These are phyloP conservation scores for Cyberlindnera veronae DNA, from an alignment of 805 yeast genomes.

Conservation along the genomic window DNA sequence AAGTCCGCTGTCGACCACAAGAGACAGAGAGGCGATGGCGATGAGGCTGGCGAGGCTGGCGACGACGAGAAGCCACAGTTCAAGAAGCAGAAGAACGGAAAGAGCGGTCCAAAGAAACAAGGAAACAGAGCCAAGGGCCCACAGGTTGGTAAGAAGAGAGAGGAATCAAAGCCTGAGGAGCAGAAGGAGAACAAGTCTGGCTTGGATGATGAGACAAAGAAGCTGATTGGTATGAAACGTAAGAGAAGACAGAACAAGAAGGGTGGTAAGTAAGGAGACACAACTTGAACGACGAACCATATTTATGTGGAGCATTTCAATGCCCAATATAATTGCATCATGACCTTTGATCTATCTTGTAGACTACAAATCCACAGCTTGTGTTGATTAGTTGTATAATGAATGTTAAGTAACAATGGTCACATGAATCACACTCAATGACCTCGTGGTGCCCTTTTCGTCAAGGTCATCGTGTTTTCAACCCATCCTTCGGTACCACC, in stretches of 20 bases:
- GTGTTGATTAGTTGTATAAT: too few relatives aligned
- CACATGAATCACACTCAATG: constrained; percentile 42
- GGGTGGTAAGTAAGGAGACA: constrained; percentile 2
- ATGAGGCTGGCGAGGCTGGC: constrained; percentile 19
- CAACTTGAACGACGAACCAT: too few relatives aligned
- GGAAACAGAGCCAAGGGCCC: constrained; percentile 44
- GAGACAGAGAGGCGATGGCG: constrained; percentile 27
- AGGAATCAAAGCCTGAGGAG: constrained; percentile 8
- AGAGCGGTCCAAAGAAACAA: constrained; percentile 31
- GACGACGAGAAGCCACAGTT: constrained; percentile 14
- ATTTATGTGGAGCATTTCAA: too few relatives aligned
- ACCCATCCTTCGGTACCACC: constrained; percentile 95
- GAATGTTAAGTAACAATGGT: too few relatives aligned
- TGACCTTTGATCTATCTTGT: too few relatives aligned
- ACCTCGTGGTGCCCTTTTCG: constrained; percentile 66
- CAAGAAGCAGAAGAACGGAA: constrained; percentile 13
- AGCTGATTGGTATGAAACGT: constrained; percentile 66
- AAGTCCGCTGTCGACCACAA: constrained; percentile 28
- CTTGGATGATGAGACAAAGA: constrained; percentile 52
- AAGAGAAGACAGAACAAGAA: constrained; percentile 52
- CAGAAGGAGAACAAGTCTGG: constrained; percentile 32
- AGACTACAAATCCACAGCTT: too few relatives aligned
- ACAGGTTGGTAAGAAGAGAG: constrained; percentile 23
- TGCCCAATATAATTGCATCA: too few relatives aligned
- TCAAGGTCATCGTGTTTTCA: constrained; percentile 68